Evolutionary conservation across 352 stramenopile genomes (phyloP), one percentile per base, ranked within the genome.

Genomic region (Globisporangium nagaii): DNA sequence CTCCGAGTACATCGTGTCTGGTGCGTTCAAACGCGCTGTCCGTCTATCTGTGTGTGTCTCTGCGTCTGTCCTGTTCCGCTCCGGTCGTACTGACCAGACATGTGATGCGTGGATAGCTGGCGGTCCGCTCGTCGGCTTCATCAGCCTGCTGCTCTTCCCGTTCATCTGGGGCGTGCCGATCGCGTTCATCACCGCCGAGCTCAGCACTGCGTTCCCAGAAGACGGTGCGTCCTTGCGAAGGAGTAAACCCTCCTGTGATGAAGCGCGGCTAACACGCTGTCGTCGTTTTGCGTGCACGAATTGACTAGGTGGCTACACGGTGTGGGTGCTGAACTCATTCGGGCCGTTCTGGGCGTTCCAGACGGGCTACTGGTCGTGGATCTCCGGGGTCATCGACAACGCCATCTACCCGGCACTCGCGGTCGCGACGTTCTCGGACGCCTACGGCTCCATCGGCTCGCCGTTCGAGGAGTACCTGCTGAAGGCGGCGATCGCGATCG

Each of bases 241-340:
- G n/a, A n/a, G n/a, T n/a, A n/a, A n/a, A n/a, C n/a, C n/a, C n/a
- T n/a, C n/a, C n/a, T n/a, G n/a, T n/a, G n/a, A n/a, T n/a, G n/a
- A n/a, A n/a, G n/a, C n/a, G n/a, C n/a, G n/a, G n/a, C n/a, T 62
- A 67, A 11, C 10, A 27, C 10, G 19, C 8, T 43, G 20, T 25
- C 25, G 37, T 43, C 25, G 37, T 11, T 27, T 12, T 27, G 37
- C 20, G 22, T 43, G 37, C 37, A n/a, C n/a, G n/a, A n/a, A n/a
- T n/a, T n/a, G 13, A 27, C 2, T 12, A 52, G 70, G 74, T 31
- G 88, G 75, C 43, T 96, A 88, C 65, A 89, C 95, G 10, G 76
- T 91, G 7, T 98, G 93, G 93, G 86, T 97, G 8, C 70, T 95
- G 46, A 74, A 92, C 55, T 88, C 91, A 0, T 97, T 96, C 75